Evolutionary conservation across 2,329 filamentous ascomycete species (phyloP), one percentile per base, ranked within the genome.

Genomic region (Mariannaea elegans): DNA sequence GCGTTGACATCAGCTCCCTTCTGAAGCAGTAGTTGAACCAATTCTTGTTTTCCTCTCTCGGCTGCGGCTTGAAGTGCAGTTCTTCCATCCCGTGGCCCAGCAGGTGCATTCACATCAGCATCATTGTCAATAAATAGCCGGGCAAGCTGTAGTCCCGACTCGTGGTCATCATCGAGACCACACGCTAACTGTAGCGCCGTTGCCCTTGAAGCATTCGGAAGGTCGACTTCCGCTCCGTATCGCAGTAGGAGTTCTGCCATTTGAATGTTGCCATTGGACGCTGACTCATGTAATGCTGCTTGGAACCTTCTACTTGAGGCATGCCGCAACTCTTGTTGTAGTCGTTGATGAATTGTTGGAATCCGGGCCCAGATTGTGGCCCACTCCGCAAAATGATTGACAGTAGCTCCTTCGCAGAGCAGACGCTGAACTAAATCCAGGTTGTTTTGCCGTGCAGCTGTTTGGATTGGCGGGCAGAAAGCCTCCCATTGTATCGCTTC

Each of bases 221-320:
- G 10, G 3, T 42, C 3, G 7, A 52, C 9, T 10, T 6, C 18
- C 16, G 49, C 49, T 1, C 27, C 13, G 14, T 23, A 8, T 23
- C 23, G 10, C 1, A 52, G 38, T 13, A 52, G 39, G 16, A 52
- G 9, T 16, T 14, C 2, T 3, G 36, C 21, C 13, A 52, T 8
- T 21, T 31, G 14, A 31, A 52, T 23, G 18, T 52, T 52, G 10
- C 36, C 38, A 16, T 52, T 52, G 2, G 19, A 2, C 6, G 38
- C 49, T 5, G 49, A 52, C 41, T 52, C 49, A 24, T 52, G 49
- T 9, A 52, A 23, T 4, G 38, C 49, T 3, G 38, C 12, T n/a
- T 52, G 49, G 31, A 52, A 52, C 9, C 9, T n/a, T 39, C 9
- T 4, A 10, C n/a, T 31, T 2, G 29, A 29, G 1, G 7, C 14